These are phyloP conservation scores for Inonotus obliquus DNA, from an alignment of 1,284 basidiomycete genomes.

Conservation along the genomic window DNA sequence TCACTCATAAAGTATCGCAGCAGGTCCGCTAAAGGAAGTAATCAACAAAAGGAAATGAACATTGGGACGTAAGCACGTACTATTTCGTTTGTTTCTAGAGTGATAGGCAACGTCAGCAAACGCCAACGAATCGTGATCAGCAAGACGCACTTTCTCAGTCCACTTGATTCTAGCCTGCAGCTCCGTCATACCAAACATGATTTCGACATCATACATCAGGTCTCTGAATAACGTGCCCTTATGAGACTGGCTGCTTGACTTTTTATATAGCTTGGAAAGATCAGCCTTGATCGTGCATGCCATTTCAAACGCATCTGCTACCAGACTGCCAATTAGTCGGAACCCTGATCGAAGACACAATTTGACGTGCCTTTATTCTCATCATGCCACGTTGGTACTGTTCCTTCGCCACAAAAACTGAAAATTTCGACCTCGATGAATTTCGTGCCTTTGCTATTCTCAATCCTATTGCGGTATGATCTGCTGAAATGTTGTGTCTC, in stretches of 20 bases:
- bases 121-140: not conserved
- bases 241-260: constrained; percentile 37
- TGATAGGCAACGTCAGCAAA: not conserved
- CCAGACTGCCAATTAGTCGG: too few species aligned
- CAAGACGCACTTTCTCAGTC: constrained; percentile 58
- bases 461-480: not conserved
- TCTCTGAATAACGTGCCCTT: constrained; percentile 70
- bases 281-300: constrained; percentile 72
- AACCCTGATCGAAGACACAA: too few species aligned
- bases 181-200: constrained; percentile 74
- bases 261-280: constrained; percentile 55
- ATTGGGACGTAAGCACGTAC: constrained; percentile 40
- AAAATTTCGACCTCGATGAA: too few species aligned
- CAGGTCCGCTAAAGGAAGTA: constrained; percentile 51
- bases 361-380: constrained; percentile 2
- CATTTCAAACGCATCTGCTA: constrained; percentile 35
- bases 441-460: not conserved
- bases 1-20: constrained; percentile 57
- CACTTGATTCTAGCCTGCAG: constrained; percentile 77
- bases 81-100: constrained; percentile 55
- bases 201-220: constrained; percentile 74
- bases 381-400: constrained; percentile 10
- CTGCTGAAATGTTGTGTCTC: not conserved
- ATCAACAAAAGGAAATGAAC: constrained; percentile 12
- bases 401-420: not conserved